Evolutionary conservation across 805 yeast genomes (phyloP).

Genomic region (Wilhelminamyces savonicus): DNA sequence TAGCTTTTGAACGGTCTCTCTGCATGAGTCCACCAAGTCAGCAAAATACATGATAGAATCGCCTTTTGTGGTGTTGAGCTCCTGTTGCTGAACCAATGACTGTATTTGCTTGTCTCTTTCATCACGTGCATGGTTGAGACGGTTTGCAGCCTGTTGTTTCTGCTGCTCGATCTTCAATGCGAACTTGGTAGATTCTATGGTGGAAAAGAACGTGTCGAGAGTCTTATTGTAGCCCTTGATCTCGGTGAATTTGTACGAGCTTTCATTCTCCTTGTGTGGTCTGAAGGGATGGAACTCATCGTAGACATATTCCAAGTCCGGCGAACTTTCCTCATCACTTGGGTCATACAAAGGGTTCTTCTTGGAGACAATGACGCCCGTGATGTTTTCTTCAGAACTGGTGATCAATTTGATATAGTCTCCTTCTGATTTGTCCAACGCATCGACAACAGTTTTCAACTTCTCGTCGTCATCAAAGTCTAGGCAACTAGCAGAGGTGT

Average conservation of each 20-base stretch:
- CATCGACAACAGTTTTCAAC: conserved; percentile 25
- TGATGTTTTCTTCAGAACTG: conserved; percentile 20
- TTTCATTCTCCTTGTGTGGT: conserved; percentile 37
- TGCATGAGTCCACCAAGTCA: conserved; percentile 66
- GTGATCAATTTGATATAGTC: conserved; percentile 34
- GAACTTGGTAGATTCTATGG: conserved; percentile 75
- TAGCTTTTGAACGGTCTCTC: conserved; percentile 55
- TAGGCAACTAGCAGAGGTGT: conserved; percentile 35
- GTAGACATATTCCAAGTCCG: conserved; percentile 42
- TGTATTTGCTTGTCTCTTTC: conserved; percentile 70
- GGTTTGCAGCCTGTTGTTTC: conserved; percentile 66
- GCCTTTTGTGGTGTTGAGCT: conserved; percentile 61
- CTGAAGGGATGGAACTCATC: conserved; percentile 69
- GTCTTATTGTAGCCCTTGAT: conserved; percentile 72
- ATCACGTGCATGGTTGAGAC: conserved; percentile 65
- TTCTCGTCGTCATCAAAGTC: conserved; percentile 19
- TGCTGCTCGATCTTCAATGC: conserved; percentile 71
- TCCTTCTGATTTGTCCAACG: conserved; percentile 43
- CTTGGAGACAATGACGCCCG: conserved; percentile 62
- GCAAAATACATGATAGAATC: conserved; percentile 66
- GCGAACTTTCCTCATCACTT: conserved; percentile 18
- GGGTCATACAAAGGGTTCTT: conserved; percentile 47
- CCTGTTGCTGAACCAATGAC: conserved; percentile 57
- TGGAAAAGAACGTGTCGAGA: conserved; percentile 77
- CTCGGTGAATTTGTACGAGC: conserved; percentile 31